Base-by-base conservation (phyloP, 495 filamentous ascomycete genomes). In the Lasiosphaeria ovina region DNA sequence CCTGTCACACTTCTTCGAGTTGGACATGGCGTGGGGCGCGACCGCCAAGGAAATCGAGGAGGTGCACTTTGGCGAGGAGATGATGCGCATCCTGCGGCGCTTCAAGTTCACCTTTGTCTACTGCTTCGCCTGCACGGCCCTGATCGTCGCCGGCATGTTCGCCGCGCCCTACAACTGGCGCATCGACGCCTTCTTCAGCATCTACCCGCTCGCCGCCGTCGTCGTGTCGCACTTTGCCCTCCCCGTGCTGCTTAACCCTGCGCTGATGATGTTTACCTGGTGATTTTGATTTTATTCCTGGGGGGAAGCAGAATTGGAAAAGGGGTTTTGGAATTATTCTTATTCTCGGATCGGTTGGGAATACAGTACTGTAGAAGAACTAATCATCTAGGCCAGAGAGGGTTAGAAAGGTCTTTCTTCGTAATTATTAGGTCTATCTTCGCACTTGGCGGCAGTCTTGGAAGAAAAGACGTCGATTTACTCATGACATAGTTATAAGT, bases 181-280 rank as follows among this genome's bases (percentile, higher is more conserved):
- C 40, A 88, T 89, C 64, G 73, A 73, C 9, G 70, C 77, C 51
- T 78, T 87, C 57, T 77, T 80, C 31, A 79, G 85, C 32, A 83
- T 88, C 58, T 85, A 76, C 70, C 86, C 86, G 31, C 67, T 88
- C 17, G 72, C 69, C 17, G 78, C 74, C 17, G 69, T 85, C n/a
- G 69, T 85, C 12, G 69, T 77, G 33, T 71, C 72, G 14, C 86
- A 89, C 64, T 81, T 86, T 67, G 65, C 85, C 42, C 65, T 88
- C 45, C 86, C 85, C 4, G 78, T 89, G 51, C 78, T 75, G 54
- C 69, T 89, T 45, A 89, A 89, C 55, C 86, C 86, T 12, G 80
- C 81, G 32, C 67, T 89, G 69, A 88, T 89, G 86, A 76, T 83
- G 65, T 87, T 87, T 66, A 85, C 83, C 31, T 88, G 80, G 81